phyloP scores from a whole-genome alignment of 2,329 filamentous ascomycete species.

The Penicillium sp. region DNA sequence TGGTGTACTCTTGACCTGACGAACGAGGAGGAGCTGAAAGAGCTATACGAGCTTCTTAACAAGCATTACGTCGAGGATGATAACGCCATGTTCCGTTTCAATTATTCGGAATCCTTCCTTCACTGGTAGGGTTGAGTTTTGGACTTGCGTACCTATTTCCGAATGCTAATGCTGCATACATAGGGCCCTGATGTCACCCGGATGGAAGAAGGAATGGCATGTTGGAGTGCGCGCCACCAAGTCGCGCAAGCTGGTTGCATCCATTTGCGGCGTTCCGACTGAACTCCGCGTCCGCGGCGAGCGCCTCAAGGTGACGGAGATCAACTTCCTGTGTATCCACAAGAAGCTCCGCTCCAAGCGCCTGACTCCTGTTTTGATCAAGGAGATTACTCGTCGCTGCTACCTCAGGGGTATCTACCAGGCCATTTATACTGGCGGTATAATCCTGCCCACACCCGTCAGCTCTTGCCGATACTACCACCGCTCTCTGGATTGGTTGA shows the following conservation, averaged over 20 bases:
- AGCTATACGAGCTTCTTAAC: slow-evolving; percentile 83
- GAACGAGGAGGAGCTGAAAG: slow-evolving; percentile 67
- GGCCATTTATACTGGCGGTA: slow-evolving; percentile 88
- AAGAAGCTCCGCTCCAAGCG: slow-evolving; percentile 94
- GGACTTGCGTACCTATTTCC: not conserved
- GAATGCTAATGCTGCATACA: not conserved
- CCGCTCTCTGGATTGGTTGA: slow-evolving; percentile 86
- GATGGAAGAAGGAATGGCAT: slow-evolving; percentile 91
- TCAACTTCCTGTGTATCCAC: slow-evolving; percentile 97
- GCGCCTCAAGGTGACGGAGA: slow-evolving; percentile 70
- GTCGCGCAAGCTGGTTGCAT: slow-evolving; percentile 81
- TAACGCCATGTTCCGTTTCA: slow-evolving; percentile 94
- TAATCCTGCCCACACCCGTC: slow-evolving; percentile 81
- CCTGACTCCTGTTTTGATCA: slow-evolving; percentile 87
- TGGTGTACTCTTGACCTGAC: slow-evolving; percentile 87
- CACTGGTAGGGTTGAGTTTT: slow-evolving; percentile 56
- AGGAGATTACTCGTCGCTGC: slow-evolving; percentile 89
- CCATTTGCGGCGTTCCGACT: slow-evolving; percentile 88
- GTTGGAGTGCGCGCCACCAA: slow-evolving; percentile 78
- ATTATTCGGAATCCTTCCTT: slow-evolving; percentile 80
- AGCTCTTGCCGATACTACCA: slow-evolving; percentile 94
- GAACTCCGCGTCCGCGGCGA: slow-evolving; percentile 70
- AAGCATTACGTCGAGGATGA: slow-evolving; percentile 96
- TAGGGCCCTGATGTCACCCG: slow-evolving; percentile 87
- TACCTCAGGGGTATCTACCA: slow-evolving; percentile 83